Conservation (phyloP, 805 yeast genomes). For the Jamesozyma lodderae region DNA sequence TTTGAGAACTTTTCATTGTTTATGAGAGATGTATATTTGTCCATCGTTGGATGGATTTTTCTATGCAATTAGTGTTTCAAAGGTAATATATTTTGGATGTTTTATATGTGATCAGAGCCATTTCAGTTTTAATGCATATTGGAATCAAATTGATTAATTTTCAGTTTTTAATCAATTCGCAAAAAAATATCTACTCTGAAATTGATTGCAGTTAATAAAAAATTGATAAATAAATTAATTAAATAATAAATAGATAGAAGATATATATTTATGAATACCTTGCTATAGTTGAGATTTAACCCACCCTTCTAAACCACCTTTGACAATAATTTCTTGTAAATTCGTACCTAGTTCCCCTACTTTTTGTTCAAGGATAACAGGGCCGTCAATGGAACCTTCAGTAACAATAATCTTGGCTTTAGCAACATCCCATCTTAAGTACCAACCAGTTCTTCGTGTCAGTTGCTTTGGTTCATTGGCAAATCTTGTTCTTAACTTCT, state of each 20-base stretch:
- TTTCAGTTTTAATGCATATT: no score
- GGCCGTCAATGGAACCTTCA: slow-evolving; percentile 43
- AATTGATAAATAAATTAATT: neutral
- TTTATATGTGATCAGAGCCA: no score
- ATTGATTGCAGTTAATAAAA: neutral
- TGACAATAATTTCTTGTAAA: slow-evolving; percentile 90
- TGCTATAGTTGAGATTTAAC: slow-evolving; percentile 58
- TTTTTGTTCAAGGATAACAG: slow-evolving; percentile 64
- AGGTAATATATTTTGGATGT: no score
- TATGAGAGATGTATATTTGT: slow-evolving; percentile 13
- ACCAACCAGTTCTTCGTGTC: slow-evolving; percentile 93
- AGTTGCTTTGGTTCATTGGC: slow-evolving; percentile 49
- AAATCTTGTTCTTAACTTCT: slow-evolving; percentile 64
- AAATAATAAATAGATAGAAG: slow-evolving; percentile 3
- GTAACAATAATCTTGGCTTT: slow-evolving; percentile 70
- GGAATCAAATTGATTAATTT: no score
- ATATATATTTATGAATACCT: neutral
- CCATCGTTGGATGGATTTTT: slow-evolving; percentile 12
- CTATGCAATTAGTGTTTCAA: no score
- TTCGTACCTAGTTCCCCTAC: slow-evolving; percentile 95
- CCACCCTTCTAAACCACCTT: slow-evolving; percentile 99
- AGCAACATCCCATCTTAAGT: slow-evolving; percentile 86
- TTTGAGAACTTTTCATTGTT: slow-evolving; percentile 20
- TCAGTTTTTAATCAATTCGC: no score
- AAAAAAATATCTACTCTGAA: no score